phyloP scores from a whole-genome alignment of 1,284 basidiomycete genomes.

The Phylloporus sp. region DNA sequence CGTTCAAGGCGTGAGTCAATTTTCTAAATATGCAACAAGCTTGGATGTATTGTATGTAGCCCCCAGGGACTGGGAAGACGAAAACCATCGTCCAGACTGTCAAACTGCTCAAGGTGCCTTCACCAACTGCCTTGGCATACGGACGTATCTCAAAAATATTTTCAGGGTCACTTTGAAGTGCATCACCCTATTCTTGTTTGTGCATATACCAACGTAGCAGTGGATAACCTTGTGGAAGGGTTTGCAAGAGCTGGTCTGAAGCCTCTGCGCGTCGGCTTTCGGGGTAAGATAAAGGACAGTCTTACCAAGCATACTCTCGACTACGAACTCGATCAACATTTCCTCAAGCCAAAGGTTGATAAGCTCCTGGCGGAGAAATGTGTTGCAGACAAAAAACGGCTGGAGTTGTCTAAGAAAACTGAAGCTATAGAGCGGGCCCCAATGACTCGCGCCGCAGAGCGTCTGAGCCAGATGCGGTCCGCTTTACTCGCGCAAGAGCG shows the following conservation, averaged over 20 bases:
- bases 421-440: conserved; percentile 25
- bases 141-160: not conserved
- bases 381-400: conserved; percentile 34
- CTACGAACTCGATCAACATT: conserved; percentile 66
- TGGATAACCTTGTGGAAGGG: conserved; percentile 90
- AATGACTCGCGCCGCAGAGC: conserved; percentile 25
- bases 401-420: conserved; percentile 32
- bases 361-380: conserved; percentile 40
- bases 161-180: conserved; percentile 76
- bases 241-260: conserved; percentile 66
- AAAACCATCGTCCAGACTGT: conserved; percentile 89
- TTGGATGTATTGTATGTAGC: conserved; percentile 47
- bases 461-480: conserved; percentile 45
- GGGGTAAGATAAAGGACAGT: conserved; percentile 61
- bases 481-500: conserved; percentile 43
- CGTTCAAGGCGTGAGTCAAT: conserved; percentile 79
- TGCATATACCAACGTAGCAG: conserved; percentile 93
- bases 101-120: conserved; percentile 76
- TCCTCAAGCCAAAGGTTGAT: conserved; percentile 51
- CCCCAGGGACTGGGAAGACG: conserved; percentile 96
- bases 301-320: conserved; percentile 70
- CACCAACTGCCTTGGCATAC: not conserved
- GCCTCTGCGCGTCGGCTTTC: conserved; percentile 78
- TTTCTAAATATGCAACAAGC: not conserved
- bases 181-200: conserved; percentile 86